These are phyloP conservation scores for Xylaria sp. DNA, from an alignment of 2,329 filamentous ascomycete genomes.

Conservation along the genomic window DNA sequence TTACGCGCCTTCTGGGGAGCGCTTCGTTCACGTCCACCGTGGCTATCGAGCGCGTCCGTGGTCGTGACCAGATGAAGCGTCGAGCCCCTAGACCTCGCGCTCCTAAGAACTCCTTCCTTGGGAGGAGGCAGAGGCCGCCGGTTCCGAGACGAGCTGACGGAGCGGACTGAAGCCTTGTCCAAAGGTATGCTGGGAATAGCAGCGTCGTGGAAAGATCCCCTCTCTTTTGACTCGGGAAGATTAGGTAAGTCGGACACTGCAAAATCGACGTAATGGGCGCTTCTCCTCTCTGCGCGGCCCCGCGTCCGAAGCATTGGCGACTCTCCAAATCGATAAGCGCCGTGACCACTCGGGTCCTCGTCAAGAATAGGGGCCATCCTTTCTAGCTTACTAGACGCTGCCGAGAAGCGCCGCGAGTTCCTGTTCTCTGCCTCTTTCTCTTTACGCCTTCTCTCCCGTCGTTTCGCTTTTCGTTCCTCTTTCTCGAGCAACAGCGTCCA, in stretches of 20 bases:
- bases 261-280: constrained; percentile 71
- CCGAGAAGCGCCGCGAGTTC: constrained; percentile 83
- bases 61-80: constrained; percentile 87
- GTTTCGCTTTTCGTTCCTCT: constrained; percentile 85
- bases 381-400: constrained; percentile 87
- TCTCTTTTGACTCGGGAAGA: constrained; percentile 71
- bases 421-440: constrained; percentile 86
- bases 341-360: constrained; percentile 73
- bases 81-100: constrained; percentile 80
- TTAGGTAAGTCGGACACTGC: constrained; percentile 79
- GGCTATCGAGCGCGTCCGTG: constrained; percentile 60
- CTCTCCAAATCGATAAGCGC: constrained; percentile 57
- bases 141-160: constrained; percentile 79
- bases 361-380: constrained; percentile 80
- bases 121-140: constrained; percentile 83
- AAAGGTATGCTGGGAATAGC: constrained; percentile 74
- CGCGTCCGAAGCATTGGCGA: constrained; percentile 71
- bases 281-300: constrained; percentile 82
- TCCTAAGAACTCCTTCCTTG: constrained; percentile 78
- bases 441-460: constrained; percentile 83
- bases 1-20: constrained; percentile 62
- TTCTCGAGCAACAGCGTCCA: constrained; percentile 96
- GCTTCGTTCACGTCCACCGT: constrained; percentile 43
- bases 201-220: constrained; percentile 57
- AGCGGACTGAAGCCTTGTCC: constrained; percentile 82